Evolutionary conservation across 2,329 filamentous ascomycete genomes (phyloP), one percentile per base, ranked within the genome.

Genomic region (Tympanopsis confertula): DNA sequence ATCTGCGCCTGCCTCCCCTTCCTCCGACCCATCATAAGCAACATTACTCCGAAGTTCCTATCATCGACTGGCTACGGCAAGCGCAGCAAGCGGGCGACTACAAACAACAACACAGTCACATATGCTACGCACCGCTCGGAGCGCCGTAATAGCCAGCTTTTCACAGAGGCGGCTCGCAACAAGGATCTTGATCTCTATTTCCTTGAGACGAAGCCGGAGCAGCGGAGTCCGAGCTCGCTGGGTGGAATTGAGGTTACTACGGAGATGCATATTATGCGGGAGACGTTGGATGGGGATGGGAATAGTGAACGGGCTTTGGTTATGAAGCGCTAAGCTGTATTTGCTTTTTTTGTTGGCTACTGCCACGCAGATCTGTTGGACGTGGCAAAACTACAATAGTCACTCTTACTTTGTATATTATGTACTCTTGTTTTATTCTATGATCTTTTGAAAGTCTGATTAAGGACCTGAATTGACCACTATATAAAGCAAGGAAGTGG

Each of bases 171-270:
- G 43, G 42, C 18, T 45, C 45, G 1, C 44, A 53, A 18, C 14
- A 53, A 42, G 12, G 53, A 56, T 19, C 48, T 44, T 32, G 53
- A 51, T 20, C 41, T 54, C 39, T 49, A 48, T 38, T 48, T 47
- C 3, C 51, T 56, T 37, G 48, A 54, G 35, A 45, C 50, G 17
- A 49, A 51, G 35, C 43, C 37, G 5, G 49, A 44, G 4, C 38
- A 45, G 13, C 36, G 29, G 2, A 44, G 39, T 10, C 41, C 37
- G 2, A 39, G 42, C 19, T 43, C 45, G 4, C 35, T 45, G 18
- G 40, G 40, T 17, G 53, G 50, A 12, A 56, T 56, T 17, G 52
- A 55, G 37, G 51, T 55, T 12, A 53, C 46, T 2, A 56, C 53
- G 7, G 49, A 54, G 40, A 50, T 56, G 50, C n/a, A n/a, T n/a